phyloP scores from a whole-genome alignment of 2,329 filamentous ascomycete genomes.

The Colletotrichum lentis region DNA sequence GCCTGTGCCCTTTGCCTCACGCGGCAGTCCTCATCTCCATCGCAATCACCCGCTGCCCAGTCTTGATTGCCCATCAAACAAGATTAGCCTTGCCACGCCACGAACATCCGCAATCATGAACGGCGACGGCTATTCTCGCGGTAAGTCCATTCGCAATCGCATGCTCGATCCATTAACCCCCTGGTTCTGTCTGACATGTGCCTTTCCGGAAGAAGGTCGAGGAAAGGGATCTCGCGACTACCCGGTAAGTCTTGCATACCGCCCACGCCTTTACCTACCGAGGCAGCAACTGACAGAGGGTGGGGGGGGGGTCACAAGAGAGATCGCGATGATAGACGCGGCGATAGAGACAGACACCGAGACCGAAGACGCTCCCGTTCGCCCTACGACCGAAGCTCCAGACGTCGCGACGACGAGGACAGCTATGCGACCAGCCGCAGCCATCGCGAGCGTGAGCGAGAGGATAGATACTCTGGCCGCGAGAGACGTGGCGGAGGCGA shows the following conservation, averaged over 20 bases:
- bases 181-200: conserved; percentile 34
- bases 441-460: conserved; percentile 91
- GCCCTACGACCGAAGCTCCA: conserved; percentile 73
- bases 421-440: conserved; percentile 92
- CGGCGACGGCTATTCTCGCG: conserved; percentile 39
- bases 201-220: conserved; percentile 32
- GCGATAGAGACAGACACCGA: conserved; percentile 54
- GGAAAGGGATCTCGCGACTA: conserved; percentile 39
- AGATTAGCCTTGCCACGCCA: conserved; percentile 24
- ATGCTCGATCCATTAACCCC: not conserved
- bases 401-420: conserved; percentile 79
- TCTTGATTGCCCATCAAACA: conserved; percentile 25
- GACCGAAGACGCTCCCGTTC: conserved; percentile 85
- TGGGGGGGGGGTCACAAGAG: conserved; percentile 32
- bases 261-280: not conserved
- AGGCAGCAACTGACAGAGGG: not conserved
- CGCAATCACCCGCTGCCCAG: conserved; percentile 8
- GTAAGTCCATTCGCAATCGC: conserved; percentile 21
- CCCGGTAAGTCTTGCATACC: conserved; percentile 27
- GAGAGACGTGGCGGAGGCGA: conserved; percentile 59
- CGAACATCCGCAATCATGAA: conserved; percentile 36
- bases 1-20: conserved; percentile 29
- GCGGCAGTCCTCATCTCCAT: conserved; percentile 29
- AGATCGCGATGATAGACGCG: conserved; percentile 49
- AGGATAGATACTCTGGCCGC: conserved; percentile 85